Base-by-base conservation (phyloP, 352 stramenopile species). In the Phytophthora vignae region DNA sequence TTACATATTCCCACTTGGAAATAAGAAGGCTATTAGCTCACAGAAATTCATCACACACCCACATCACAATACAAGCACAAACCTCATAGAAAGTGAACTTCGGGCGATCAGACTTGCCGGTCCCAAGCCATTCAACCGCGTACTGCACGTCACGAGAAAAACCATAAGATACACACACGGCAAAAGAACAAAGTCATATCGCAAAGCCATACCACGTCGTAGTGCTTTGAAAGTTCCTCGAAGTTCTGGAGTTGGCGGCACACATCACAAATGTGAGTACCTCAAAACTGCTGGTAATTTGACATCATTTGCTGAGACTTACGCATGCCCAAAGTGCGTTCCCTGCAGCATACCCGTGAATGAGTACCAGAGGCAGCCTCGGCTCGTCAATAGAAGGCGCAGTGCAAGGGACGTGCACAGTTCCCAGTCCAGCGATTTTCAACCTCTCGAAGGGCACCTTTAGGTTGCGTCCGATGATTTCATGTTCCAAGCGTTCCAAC, bases 281-380 rank as follows among this genome's bases (percentile, higher is more conserved):
- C 54, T 54, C n/a, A 74, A 57, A 38, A 69, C 7, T 17, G 22
- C 22, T 62, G 17, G 0, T 17, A 15, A 17, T 5, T 46, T n/a
- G 38, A 17, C 10, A 46, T 46, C 9, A 46, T n/a, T 46, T 46
- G 2, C 10, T 50, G 9, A 40, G 46, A 87, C 78, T 54, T 74
- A 88, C 82, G 55, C 82, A 90, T 29, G 86, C 79, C 86, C 86
- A 92, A 14, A 93, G 77, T 6, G 73, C 86, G 42, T 93, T 93
- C 29, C 84, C 86, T 10, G 76, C 83, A 4, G 82, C 86, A 38
- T 82, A 93, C 29, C 84, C 84, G 53, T 92, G 86, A 38, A 91
- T 60, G n/a, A 92, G 63, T 27, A 92, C 84, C 22, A 93, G 82
- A 50, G 58, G 76, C 57, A 46, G 49, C 29, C 29, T 76, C 33